Evolutionary conservation across 2,329 filamentous ascomycete genomes (phyloP), one percentile per base, ranked within the genome.

Genomic region (Zymoseptoria tritici): DNA sequence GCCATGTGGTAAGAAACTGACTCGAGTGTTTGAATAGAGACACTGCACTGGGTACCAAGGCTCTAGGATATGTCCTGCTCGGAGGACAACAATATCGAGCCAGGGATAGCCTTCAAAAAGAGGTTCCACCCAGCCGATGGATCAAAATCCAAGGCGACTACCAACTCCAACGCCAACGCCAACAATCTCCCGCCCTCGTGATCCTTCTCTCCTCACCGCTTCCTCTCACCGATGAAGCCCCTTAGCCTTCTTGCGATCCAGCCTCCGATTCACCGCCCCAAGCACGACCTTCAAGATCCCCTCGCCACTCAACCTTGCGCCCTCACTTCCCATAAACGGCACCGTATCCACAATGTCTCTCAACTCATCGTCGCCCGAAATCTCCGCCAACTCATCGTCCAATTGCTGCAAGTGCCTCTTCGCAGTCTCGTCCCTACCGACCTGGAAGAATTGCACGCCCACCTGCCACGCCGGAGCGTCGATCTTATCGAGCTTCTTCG

Each of bases 371-470:
- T 80, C 76, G 24, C 79, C 77, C n/a, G 75, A 68, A 29, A 83
- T 69, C 50, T 81, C 78, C 1, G 75, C 77, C 42, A 94, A 76
- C 3, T 82, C 82, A 72, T 97, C 89, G 70, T 97, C 93, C 7
- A 97, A 79, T 53, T 86, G 80, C 66, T 82, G 77, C 49, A 97
- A 78, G 58, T 87, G 85, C 65, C 80, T 75, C 1, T 80, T 79
- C 0, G 92, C 93, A 0, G 74, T 77, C 0, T 76, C 70, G 66
- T 96, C 90, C 55, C 83, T 81, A 59, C 94, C 93, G 52, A 97
- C 89, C 75, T 97, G 93, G 79, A 97, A 96, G 78, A 97, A 97
- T 73, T 97, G 93, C 59, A 97, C 85, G 36, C 93, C 93, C 8
- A 97, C 79, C 77, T 97, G 94, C 79, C 89, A 89, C 0, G 86